Evolutionary conservation across 495 filamentous ascomycete species (phyloP).

Genomic region (Annulohypoxylon bovei): DNA sequence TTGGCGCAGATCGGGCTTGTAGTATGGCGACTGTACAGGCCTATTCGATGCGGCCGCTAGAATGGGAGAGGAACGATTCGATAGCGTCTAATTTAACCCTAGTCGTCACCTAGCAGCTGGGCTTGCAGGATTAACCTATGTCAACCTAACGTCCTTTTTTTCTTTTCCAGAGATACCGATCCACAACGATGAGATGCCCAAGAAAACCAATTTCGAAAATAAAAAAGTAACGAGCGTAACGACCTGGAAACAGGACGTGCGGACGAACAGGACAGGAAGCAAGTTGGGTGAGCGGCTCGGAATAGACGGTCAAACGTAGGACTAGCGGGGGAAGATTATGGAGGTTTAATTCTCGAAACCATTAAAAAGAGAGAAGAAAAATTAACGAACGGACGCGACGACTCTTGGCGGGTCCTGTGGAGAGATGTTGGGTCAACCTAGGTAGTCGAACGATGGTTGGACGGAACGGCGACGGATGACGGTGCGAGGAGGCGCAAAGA

Average conservation of each 20-base stretch:
- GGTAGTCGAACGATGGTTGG: conserved; percentile 37
- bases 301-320: conserved; percentile 43
- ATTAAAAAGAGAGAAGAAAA: conserved; percentile 36
- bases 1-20: conserved; percentile 45
- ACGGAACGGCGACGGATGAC: conserved; percentile 30
- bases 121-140: conserved; percentile 29
- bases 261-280: conserved; percentile 20
- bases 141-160: conserved; percentile 12
- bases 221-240: conserved; percentile 48
- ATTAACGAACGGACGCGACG: conserved; percentile 41
- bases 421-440: conserved; percentile 7
- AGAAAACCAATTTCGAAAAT: conserved; percentile 30
- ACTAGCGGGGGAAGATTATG: conserved; percentile 36
- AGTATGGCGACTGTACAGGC: conserved; percentile 39
- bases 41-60: conserved; percentile 45
- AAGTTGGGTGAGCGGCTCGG: conserved; percentile 36
- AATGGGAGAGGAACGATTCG: conserved; percentile 41
- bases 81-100: conserved; percentile 45
- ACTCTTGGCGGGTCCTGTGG: conserved; percentile 36
- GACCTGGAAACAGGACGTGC: conserved; percentile 39
- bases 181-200: conserved; percentile 23
- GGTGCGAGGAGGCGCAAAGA: conserved; percentile 25
- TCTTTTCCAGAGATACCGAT: conserved; percentile 34
- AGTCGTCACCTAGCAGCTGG: conserved; percentile 26
- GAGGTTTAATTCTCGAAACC: conserved; percentile 35